Base-by-base conservation (phyloP, 2,329 filamentous ascomycete species). In the Knoxdaviesia capensis region DNA sequence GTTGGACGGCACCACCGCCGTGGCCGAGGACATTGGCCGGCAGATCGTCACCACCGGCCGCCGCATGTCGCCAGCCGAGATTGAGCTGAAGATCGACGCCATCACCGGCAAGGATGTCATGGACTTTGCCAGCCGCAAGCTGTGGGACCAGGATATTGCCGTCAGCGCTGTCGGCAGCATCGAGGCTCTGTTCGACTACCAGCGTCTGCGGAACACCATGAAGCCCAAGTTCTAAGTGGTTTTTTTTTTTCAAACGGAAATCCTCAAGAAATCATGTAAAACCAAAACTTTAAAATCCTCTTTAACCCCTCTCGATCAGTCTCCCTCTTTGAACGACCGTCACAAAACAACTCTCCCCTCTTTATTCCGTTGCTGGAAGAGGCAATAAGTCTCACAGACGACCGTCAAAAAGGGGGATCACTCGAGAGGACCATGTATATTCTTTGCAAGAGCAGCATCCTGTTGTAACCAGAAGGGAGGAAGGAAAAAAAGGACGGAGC, bases 21-120 rank as follows among this genome's bases (percentile, higher is more conserved):
- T 94, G 43, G 90, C 90, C 47, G 90, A 98, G 71, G 90, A 98
- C 60, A 94, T 98, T 61, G 90, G 90, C 57, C 84, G 90, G 63
- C 90, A 98, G 68, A 86, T 98, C 64, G 78, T 98, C 68, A 96
- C 87, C 56, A 96, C 90, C 45, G 90, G 90, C 59, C 82, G 87
- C 55, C 80, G 88, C 51, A 80, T 92, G 75, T 77, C 69, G 59
- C 84, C 90, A 46, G 80, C 81, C 61, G 90, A 98, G 71, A 88
- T 98, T 50, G 90, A 98, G 76, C 77, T 84, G 54, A 76, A 80
- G 51, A 85, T 98, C 53, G 80, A 87, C 56, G 71, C 67, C 53
- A 88, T 98, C 58, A 85, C 85, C 50, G 86, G 87, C 64, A 92
- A 92, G 71, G 85, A 96, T 55, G 84, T 98, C 50, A 94, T 94